Conservation (phyloP, 805 yeast species). For the Lipomyces yamadae region DNA sequence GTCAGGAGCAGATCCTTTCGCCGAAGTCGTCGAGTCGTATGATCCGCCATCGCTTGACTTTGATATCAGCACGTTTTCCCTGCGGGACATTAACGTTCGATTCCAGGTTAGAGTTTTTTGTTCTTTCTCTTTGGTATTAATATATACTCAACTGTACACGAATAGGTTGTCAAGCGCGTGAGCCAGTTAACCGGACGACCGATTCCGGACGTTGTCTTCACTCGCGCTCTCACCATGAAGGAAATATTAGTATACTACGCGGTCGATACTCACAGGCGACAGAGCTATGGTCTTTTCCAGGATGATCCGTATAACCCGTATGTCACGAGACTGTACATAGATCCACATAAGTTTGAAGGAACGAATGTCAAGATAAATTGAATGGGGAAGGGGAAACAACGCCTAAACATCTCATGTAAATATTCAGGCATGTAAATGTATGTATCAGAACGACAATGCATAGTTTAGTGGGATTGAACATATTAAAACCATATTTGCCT, state of each 20-base stretch:
- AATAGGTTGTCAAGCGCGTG: conserved; percentile 23
- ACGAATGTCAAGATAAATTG: conserved; percentile 31
- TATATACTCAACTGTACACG: not conserved
- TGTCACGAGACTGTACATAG: conserved; percentile 25
- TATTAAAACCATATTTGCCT: too few species aligned
- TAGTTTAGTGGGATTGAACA: not conserved
- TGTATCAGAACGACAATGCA: not conserved
- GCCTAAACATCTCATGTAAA: not conserved
- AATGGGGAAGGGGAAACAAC: too few species aligned
- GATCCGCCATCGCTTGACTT: conserved; percentile 11
- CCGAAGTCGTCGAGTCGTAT: conserved; percentile 14
- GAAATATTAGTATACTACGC: conserved; percentile 22
- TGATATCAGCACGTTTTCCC: conserved; percentile 6
- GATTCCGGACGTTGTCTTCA: conserved; percentile 28
- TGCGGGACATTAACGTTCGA: conserved; percentile 19
- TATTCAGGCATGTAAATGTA: not conserved
- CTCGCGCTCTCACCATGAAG: conserved; percentile 16
- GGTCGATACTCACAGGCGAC: conserved; percentile 13
- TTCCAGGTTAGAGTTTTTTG: conserved; percentile 16
- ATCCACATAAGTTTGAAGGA: conserved; percentile 27
- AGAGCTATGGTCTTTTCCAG: conserved; percentile 28
- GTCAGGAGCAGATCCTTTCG: not conserved
- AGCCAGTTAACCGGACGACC: conserved; percentile 31
- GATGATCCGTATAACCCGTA: conserved; percentile 32
- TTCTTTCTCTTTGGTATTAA: not conserved